phyloP scores from a whole-genome alignment of 192 early-diverging fungal species.

The Coemansia sp. region DNA sequence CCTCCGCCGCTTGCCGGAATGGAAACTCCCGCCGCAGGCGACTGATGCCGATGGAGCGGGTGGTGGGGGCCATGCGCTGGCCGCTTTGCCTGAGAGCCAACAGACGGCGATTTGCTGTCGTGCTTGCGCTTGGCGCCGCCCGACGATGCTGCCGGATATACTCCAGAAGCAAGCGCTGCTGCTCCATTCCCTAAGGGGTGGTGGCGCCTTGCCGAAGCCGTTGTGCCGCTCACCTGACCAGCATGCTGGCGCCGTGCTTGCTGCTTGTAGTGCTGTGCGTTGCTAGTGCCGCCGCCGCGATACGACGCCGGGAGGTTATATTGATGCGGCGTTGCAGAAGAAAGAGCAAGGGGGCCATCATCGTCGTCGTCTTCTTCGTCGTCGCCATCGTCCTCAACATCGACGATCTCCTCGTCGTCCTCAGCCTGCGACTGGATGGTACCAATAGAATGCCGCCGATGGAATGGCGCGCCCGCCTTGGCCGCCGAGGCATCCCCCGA shows the following conservation, averaged over 20 bases:
- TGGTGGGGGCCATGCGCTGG: slow-evolving; percentile 9
- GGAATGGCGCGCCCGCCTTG: slow-evolving; percentile 16
- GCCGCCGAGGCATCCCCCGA: slow-evolving; percentile 1
- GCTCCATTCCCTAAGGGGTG: slow-evolving; percentile 9
- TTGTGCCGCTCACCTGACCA: slow-evolving; percentile 18
- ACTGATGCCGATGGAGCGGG: slow-evolving; percentile 14
- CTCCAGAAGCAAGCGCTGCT: neutral
- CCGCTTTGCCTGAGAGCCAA: neutral
- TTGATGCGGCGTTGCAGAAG: neutral
- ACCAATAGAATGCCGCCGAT: slow-evolving; percentile 51
- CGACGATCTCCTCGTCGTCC: slow-evolving; percentile 34
- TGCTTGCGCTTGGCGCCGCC: slow-evolving; percentile 41
- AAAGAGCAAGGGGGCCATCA: neutral
- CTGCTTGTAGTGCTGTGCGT: slow-evolving; percentile 1
- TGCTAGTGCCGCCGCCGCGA: slow-evolving; percentile 1
- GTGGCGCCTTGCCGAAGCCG: slow-evolving; percentile 9
- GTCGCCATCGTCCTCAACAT: slow-evolving; percentile 27
- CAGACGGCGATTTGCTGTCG: slow-evolving; percentile 30
- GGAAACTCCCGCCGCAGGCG: slow-evolving; percentile 10
- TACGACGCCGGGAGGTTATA: neutral
- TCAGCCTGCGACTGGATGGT: slow-evolving; percentile 31
- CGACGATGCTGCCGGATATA: neutral
- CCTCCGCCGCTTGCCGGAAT: slow-evolving; percentile 1
- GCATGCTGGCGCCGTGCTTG: slow-evolving; percentile 19
- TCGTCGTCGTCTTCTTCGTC: slow-evolving; percentile 2